Base-by-base conservation (phyloP, 2,329 filamentous ascomycete species). In the Alternaria angustiovoidea region DNA sequence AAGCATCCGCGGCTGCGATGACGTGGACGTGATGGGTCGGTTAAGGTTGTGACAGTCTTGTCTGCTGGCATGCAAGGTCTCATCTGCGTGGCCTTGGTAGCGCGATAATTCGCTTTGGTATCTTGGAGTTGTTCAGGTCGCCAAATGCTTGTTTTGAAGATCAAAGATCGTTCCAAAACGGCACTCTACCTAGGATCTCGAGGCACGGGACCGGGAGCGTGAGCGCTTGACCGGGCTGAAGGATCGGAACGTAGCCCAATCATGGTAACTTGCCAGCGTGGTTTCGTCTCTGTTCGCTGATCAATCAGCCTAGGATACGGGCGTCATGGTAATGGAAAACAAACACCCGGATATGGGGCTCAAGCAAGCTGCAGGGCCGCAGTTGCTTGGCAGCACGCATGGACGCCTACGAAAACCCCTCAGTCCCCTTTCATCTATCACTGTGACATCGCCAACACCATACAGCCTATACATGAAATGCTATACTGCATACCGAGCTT, bases 401-500 rank as follows among this genome's bases (percentile, higher is more conserved):
- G 47, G 34, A 57, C 52, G 52, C 44, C 57, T 38, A 51, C 41
- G 36, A 41, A 52, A 26, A 51, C 32, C 28, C 41, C 16, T 41
- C 51, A 28, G 39, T 38, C 48, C 59, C 18, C 56, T 61, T 55
- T 57, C 52, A 63, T 66, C 51, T 61, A 32, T 44, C 28, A 36
- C 44, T 52, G 14, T 56, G 38, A 54, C 59, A 56, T 41, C 34
- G 8, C 12, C 39, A 26, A 43, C 28, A 41, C 39, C 30, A 42
- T 30, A 48, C 34, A 16, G 6, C 18, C n/a, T 55, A 39, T 36
- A 11, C 8, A 12, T 51, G 5, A 11, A 16, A 36, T 28, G 32
- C 47, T 42, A 26, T 30, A 49, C 24, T 22, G 52, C 56, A 53
- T 42, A 28, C 54, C 51, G 34, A 55, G 52, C 43, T 58, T 51